These are phyloP conservation scores for Spongiforma sp. DNA, from an alignment of 1,284 basidiomycete species.

Conservation along the genomic window DNA sequence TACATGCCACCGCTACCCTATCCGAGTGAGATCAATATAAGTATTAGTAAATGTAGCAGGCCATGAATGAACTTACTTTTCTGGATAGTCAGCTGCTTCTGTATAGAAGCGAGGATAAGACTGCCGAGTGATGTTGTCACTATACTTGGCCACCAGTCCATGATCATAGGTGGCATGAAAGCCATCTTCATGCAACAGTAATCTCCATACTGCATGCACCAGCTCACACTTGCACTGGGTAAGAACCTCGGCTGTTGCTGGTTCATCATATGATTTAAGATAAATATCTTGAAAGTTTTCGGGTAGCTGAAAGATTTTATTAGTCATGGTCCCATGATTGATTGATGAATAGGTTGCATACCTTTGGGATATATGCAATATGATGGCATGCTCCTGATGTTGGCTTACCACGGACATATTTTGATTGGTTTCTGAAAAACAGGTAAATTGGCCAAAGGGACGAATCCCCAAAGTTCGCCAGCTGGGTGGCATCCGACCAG, in stretches of 20 bases:
- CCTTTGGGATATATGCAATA: constrained; percentile 31
- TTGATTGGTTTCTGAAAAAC: constrained; percentile 33
- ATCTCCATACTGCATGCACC: constrained; percentile 16
- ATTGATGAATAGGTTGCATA: constrained; percentile 23
- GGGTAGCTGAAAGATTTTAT: constrained; percentile 17
- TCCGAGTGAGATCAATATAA: neutral
- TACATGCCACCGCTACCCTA: neutral
- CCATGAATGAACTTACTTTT: constrained; percentile 30
- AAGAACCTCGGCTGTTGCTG: constrained; percentile 6
- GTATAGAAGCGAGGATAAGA: constrained; percentile 30
- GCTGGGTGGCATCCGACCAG: constrained; percentile 38
- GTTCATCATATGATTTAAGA: neutral
- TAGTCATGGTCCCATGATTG: neutral
- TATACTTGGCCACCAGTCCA: constrained; percentile 32
- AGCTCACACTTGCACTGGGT: constrained; percentile 26
- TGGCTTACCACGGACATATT: constrained; percentile 14
- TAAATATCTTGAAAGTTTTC: constrained; percentile 29
- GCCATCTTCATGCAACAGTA: neutral
- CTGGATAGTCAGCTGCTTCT: constrained; percentile 38
- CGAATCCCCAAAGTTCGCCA: constrained; percentile 32
- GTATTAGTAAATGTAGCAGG: neutral
- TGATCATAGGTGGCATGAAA: constrained; percentile 20
- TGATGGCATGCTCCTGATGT: constrained; percentile 32
- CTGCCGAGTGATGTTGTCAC: constrained; percentile 19
- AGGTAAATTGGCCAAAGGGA: constrained; percentile 38